These are phyloP conservation scores for Sutorius australiensis DNA, from an alignment of 768 basidiomycete genomes.

Conservation along the genomic window DNA sequence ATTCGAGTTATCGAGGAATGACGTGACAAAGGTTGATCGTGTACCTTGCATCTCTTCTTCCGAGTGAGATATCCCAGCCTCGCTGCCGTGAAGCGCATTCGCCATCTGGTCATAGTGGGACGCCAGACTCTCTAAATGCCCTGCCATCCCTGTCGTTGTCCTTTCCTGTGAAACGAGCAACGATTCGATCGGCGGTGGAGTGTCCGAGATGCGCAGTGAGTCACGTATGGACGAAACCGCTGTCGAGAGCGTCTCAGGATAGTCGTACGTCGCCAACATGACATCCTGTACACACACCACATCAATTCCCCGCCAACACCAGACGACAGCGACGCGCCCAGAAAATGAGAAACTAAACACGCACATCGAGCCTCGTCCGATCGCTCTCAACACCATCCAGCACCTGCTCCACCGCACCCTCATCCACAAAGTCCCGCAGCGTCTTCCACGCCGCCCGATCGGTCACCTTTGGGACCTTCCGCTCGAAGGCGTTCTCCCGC, in stretches of 20 bases:
- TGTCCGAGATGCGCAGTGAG: constrained; percentile 42
- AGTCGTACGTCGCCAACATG: constrained; percentile 59
- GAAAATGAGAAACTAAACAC: constrained; percentile 21
- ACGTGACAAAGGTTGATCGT: neutral
- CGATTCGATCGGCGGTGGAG: constrained; percentile 42
- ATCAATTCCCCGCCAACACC: neutral
- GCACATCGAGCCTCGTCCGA: constrained; percentile 61
- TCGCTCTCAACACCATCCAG: constrained; percentile 72
- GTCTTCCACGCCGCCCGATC: constrained; percentile 75
- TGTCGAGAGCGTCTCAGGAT: constrained; percentile 57
- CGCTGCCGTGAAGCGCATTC: constrained; percentile 58
- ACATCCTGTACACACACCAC: constrained; percentile 43
- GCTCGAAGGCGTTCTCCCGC: constrained; percentile 20
- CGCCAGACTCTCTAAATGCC: constrained; percentile 64
- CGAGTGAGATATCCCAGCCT: constrained; percentile 61
- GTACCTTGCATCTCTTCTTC: constrained; percentile 70
- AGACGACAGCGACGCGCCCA: neutral
- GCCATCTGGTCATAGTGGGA: constrained; percentile 79
- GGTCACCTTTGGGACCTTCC: constrained; percentile 18
- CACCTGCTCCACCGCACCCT: constrained; percentile 73
- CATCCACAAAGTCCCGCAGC: constrained; percentile 81
- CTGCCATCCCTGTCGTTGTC: constrained; percentile 64
- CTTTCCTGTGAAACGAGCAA: constrained; percentile 47
- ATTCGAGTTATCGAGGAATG: neutral
- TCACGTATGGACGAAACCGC: constrained; percentile 55